Percentiles rank a stretch among this genome's conserved stretches.
Conservation (phyloP, 768 basidiomycete genomes). For the Termitomyces bulborhizus region DNA sequence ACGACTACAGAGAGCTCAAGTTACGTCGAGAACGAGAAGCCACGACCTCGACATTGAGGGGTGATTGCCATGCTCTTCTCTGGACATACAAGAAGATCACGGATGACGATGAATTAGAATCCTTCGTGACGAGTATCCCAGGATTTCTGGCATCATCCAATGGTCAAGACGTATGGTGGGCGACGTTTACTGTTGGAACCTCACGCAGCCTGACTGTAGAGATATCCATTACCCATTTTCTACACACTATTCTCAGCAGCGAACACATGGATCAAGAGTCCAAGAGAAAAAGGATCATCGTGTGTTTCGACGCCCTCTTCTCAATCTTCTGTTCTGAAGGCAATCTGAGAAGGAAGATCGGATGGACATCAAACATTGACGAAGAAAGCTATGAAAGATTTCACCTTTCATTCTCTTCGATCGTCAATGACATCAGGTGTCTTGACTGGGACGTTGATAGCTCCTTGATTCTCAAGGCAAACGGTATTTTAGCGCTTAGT, state of each 20-base stretch:
- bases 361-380: not conserved
- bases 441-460: conserved; percentile 1
- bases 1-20: not conserved
- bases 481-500: not conserved
- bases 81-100: conserved; percentile 5
- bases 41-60: not conserved
- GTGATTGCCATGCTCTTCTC: not conserved
- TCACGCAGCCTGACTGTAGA: not conserved
- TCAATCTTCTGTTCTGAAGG: not conserved
- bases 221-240: not conserved
- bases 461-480: not conserved
- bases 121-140: conserved; percentile 3
- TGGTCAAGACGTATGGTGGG: not conserved
- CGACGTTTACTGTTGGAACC: not conserved
- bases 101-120: conserved; percentile 1
- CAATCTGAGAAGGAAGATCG: not conserved
- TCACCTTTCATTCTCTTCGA: not conserved
- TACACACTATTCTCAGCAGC: not conserved
- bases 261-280: not conserved
- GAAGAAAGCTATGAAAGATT: not conserved
- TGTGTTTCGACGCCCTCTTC: conserved; percentile 2
- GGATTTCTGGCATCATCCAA: conserved; percentile 1
- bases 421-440: not conserved
- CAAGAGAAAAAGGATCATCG: not conserved
- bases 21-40: not conserved